Conservation (phyloP, 1,139 yeast species). For the Magnusiomyces paraingens region DNA sequence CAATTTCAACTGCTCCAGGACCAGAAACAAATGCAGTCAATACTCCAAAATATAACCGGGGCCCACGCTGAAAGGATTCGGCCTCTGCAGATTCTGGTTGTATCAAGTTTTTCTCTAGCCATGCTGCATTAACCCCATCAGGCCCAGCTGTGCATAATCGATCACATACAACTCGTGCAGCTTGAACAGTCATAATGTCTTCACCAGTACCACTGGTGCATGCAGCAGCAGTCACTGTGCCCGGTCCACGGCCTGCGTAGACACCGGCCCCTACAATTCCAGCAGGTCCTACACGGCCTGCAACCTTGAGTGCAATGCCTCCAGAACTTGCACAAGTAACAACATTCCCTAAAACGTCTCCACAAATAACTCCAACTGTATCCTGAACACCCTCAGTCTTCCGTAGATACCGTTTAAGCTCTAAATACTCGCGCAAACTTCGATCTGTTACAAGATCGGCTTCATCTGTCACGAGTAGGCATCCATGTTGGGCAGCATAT, state of each 20-base stretch:
- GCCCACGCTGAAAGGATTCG: constrained; percentile 19
- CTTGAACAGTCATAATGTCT: constrained; percentile 28
- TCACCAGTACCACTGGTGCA: constrained; percentile 36
- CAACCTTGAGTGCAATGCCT: constrained; percentile 32
- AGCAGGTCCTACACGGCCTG: constrained; percentile 40
- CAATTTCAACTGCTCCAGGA: constrained; percentile 10
- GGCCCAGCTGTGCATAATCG: constrained; percentile 2
- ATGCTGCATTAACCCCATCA: no score
- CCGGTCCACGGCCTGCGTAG: constrained; percentile 13
- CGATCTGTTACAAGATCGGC: constrained; percentile 20
- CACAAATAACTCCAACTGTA: constrained; percentile 37
- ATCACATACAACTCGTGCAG: constrained; percentile 21
- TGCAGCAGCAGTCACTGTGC: constrained; percentile 15
- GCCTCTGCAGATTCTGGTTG: constrained; percentile 6
- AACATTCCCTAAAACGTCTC: constrained; percentile 24
- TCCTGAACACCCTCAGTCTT: constrained; percentile 21
- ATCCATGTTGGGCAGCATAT: constrained; percentile 24
- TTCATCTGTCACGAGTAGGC: constrained; percentile 15
- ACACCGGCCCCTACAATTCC: constrained; percentile 34
- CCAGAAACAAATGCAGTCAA: constrained; percentile 14
- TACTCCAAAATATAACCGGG: constrained; percentile 22
- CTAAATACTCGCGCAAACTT: constrained; percentile 18
- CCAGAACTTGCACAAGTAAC: constrained; percentile 37
- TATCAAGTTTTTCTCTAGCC: not conserved
- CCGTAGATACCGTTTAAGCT: constrained; percentile 20